Base-by-base conservation (phyloP, 257 asterid species). In the Solanum piurae region DNA sequence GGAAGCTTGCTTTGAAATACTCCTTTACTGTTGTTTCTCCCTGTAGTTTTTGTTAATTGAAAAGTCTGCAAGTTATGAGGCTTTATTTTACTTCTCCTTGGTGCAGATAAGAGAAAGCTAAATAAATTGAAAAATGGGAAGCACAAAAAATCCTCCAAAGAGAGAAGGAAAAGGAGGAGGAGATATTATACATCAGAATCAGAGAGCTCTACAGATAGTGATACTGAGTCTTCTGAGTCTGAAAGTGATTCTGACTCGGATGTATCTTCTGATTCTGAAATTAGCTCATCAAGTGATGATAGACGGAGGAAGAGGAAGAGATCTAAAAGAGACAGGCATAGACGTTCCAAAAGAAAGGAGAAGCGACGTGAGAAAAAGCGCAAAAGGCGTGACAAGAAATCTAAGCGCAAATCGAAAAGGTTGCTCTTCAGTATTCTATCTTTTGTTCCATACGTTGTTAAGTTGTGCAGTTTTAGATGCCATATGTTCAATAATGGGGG, bases 241-340 rank as follows among this genome's bases (percentile, higher is more conserved):
- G 98, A 97, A 55, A 91, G 92, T 85, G 99, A 94, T 79, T 94
- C 97, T 31, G 98, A 96, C 85, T 90, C 97, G 0, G 62, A 89
- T 76, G 89, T 85, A 66, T 92, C 98, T 86, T 95, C 99, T 86
- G 94, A 94, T 83, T 94, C 98, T 89, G 98, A 93, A 68, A 77
- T 93, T 86, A 96, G 99, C 93, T 94, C 95, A 52, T 94, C 99
- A 83, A 94, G 95, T 91, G 96, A 95, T 83, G 97, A 90, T 80
- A 95, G 90, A 89, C 97, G 94, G 72, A 94, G 92, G 93, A 97
- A 95, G 89, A 91, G 98, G 89, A 97, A 93, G 94, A 94, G 98
- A 92, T 95, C 95, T 21, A 96, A 91, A 93, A 94, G 93, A 92
- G 98, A 93, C 44, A 92, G 89, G 89, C 93, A 94, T 89, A 93